phyloP scores from a whole-genome alignment of 768 basidiomycete genomes.

The Boletus tomentosulus region DNA sequence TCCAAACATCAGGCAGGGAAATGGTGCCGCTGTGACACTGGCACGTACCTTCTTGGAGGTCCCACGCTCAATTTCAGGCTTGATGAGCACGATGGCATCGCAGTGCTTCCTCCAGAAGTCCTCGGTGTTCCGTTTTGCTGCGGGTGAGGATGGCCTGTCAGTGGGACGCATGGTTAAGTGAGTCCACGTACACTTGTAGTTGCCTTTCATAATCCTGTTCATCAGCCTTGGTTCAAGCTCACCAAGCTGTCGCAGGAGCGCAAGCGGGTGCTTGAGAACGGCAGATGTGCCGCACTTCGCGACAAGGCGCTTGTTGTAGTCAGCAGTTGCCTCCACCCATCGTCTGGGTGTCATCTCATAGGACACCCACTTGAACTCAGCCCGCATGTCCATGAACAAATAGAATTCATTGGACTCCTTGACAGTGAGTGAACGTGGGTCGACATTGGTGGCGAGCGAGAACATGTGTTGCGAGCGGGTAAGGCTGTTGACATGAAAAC shows the following conservation, averaged over 20 bases:
- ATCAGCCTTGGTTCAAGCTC: conserved; percentile 4
- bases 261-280: background rate
- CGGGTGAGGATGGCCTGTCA: background rate
- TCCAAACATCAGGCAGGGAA: too few relatives aligned
- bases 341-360: background rate
- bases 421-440: background rate
- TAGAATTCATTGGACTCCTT: background rate
- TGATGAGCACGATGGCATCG: background rate
- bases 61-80: background rate
- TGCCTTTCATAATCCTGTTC: conserved; percentile 1
- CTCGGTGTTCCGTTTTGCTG: background rate
- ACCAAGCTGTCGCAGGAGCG: background rate
- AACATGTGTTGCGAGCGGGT: background rate
- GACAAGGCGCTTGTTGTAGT: background rate
- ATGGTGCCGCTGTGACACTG: too few relatives aligned
- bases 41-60: background rate
- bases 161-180: background rate
- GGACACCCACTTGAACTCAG: background rate
- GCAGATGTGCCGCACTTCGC: background rate
- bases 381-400: background rate
- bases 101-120: conserved; percentile 2
- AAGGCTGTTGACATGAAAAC: background rate
- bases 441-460: background rate
- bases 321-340: background rate
- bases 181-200: conserved; percentile 12